Evolutionary conservation across 768 basidiomycete species (phyloP).

Genomic region (Omphalotus guepiniiformis): DNA sequence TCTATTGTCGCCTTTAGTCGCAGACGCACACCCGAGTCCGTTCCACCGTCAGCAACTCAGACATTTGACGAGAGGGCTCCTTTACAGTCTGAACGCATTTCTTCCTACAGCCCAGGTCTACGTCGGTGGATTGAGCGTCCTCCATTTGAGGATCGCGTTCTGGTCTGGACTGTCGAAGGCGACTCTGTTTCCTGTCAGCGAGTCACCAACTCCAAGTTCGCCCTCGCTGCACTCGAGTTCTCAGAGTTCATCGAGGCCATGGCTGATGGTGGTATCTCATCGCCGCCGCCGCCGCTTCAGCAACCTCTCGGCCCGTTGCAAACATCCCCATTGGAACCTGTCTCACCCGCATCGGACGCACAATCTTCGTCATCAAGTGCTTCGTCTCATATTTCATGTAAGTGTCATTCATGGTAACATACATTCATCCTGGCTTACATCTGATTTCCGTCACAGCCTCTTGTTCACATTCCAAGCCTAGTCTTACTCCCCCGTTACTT

Average conservation of each 20-base stretch:
- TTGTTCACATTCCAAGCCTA: constrained; percentile 5
- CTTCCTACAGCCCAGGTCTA: constrained; percentile 50
- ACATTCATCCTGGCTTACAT: background rate
- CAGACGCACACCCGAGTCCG: constrained; percentile 22
- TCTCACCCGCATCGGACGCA: constrained; percentile 1
- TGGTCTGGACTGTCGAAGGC: constrained; percentile 46
- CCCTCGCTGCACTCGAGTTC: constrained; percentile 70
- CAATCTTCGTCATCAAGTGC: constrained; percentile 11
- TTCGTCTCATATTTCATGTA: constrained; percentile 10
- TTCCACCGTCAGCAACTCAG: constrained; percentile 10
- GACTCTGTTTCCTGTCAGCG: constrained; percentile 32
- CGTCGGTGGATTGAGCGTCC: constrained; percentile 68
- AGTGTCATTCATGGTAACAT: constrained; percentile 9
- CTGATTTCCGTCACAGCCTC: constrained; percentile 1
- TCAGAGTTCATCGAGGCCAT: constrained; percentile 64
- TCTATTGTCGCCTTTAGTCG: constrained; percentile 43
- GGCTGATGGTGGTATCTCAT: constrained; percentile 43
- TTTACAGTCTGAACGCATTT: constrained; percentile 21
- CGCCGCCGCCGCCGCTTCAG: constrained; percentile 12
- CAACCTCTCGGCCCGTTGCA: constrained; percentile 6
- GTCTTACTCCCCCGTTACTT: constrained; percentile 3
- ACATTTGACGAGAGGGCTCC: constrained; percentile 13
- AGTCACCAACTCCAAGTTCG: constrained; percentile 46
- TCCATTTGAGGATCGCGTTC: constrained; percentile 70
- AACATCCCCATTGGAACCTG: background rate